Evolutionary conservation across 108 stramenopile species (phyloP), one percentile per base, ranked within the genome.

Genomic region (Fragilariopsis cylindrus): DNA sequence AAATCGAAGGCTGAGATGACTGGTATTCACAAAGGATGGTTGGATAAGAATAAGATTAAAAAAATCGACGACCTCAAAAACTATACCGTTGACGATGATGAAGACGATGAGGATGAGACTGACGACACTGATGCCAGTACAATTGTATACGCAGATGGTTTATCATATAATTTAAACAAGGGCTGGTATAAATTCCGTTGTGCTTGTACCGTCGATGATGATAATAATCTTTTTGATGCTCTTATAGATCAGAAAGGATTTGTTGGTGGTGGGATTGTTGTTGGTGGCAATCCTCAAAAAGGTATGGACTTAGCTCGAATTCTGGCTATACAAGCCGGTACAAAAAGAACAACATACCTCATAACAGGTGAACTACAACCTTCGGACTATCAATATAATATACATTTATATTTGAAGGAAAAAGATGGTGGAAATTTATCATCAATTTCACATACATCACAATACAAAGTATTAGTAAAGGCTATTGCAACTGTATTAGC

Each of bases 151-250:
- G 94, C 91, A 3, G 94, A 95, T 83, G 87, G 87, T 11, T 52
- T 95, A 70, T 70, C 70, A 3, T 91, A 91, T 79, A 83, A 95
- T 75, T 68, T 91, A 30, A 60, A 69, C 2, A 62, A 85, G 54
- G 88, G 88, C 13, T 95, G 94, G 94, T 95, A 92, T 78, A 88
- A 92, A 48, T 95, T 89, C 66, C 76, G 81, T 52, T 89, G 90
- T 69, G 70, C 70, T 55, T 85, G 87, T 57, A 57, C 12, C 3
- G 67, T 68, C 15, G 30, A 3, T 19, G 70, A 55, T 15, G 44
- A 72, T 21, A 21, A 0, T 21, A 1, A 21, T 21, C 21, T 21
- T 21, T 0, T 0, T 21, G 0, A 21, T 21, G 21, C 21, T 1
- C 21, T 0, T 21, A 21, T 1, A 21, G 21, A 0, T 21, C 21